Evolutionary conservation across 441 rosid species (phyloP), one percentile per base, ranked within the genome.

Genomic region (Lepidium campestre): DNA sequence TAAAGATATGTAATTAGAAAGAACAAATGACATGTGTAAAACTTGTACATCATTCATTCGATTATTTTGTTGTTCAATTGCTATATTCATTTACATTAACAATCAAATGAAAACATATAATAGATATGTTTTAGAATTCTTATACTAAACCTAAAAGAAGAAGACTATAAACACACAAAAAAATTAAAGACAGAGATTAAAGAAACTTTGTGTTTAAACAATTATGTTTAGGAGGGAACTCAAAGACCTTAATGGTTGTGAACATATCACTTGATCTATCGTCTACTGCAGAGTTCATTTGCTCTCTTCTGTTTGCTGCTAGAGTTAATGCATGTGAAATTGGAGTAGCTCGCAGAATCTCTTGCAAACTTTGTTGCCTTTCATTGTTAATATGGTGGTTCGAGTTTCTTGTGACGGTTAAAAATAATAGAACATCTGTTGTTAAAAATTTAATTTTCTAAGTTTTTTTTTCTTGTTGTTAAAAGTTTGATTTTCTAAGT

Each of bases 201-300:
- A n/a, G n/a, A n/a, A n/a, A n/a, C n/a, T n/a, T n/a, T n/a, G n/a
- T n/a, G n/a, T 42, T 13, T 65, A 52, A 75, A 57, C 99, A 95
- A 97, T 97, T 98, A n/a, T 95, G 97, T 57, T 78, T 95, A 20
- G 99, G 99, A 6, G 98, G 99, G 2, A 97, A 95, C 37, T 95
- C 99, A 4, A 95, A 95, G 70, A 93, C 99, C 0, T 77, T 95
- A 41, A 95, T 95, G 98, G 84, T 95, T 60, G 99, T 90, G 13
- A 95, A 95, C 68, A 82, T 95, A 23, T 85, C 96, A 8, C 99
- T 98, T 0, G 97, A 90, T n/a, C 80, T 96, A 13, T 52, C 91
- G 20, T 95, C 99, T 0, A 70, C 82, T 0, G 97, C 96, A 0
- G 99, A 95, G 66, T 95, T 98, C 0, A 80, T 95, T 0, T 95